These are phyloP conservation scores for Ambrosiella xylebori DNA, from an alignment of 2,329 filamentous ascomycete genomes.

Conservation along the genomic window DNA sequence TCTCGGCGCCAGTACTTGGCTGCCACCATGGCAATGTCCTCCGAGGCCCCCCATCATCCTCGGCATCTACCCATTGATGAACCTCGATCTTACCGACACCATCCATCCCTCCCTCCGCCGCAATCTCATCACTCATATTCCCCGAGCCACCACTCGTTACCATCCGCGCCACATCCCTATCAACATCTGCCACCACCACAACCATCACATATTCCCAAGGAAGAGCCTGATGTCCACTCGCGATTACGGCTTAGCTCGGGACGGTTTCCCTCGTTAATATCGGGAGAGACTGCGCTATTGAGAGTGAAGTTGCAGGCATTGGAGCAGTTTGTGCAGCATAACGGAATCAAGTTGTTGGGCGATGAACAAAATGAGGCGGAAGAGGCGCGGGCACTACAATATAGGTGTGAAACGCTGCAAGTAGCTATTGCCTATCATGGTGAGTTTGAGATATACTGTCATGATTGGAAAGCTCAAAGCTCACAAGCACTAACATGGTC, in stretches of 20 bases:
- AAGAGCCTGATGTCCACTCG: conserved; percentile 20
- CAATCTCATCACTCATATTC: not conserved
- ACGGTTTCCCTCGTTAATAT: not conserved
- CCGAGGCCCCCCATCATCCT: conserved; percentile 4
- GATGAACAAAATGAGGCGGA: conserved; percentile 36
- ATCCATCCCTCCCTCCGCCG: not conserved
- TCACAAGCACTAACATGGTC: not conserved
- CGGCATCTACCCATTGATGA: conserved; percentile 4
- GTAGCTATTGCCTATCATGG: conserved; percentile 32
- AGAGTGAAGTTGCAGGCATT: conserved; percentile 36
- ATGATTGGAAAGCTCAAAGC: not conserved
- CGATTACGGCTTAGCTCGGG: not conserved
- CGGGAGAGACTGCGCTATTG: conserved; percentile 29
- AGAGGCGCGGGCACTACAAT: conserved; percentile 39
- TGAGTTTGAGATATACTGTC: conserved; percentile 17
- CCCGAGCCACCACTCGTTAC: not conserved
- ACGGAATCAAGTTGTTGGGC: conserved; percentile 17
- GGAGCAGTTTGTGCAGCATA: conserved; percentile 29
- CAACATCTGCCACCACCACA: conserved; percentile 7
- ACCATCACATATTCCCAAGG: conserved; percentile 22
- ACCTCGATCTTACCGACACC: conserved; percentile 1
- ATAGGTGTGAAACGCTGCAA: conserved; percentile 42
- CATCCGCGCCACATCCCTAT: not conserved
- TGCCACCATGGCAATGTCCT: conserved; percentile 10
- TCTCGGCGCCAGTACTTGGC: not conserved